Base-by-base conservation (phyloP, 192 early-diverging fungal species). In the Thoreauomyces humboldtii region DNA sequence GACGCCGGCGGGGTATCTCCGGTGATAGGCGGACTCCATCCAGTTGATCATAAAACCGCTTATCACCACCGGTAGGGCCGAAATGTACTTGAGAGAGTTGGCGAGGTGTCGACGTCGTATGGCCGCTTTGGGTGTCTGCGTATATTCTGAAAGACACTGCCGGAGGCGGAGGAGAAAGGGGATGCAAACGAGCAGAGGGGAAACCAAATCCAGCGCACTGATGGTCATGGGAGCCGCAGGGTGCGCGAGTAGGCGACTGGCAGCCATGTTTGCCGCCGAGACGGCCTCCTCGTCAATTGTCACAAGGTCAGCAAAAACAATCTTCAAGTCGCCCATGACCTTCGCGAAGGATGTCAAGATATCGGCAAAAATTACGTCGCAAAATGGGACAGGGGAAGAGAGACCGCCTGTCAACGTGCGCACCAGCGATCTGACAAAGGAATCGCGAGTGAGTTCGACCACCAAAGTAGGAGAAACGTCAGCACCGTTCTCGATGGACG, bases 321-420 rank as follows among this genome's bases (percentile, higher is more conserved):
- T 73, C 53, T 86, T 83, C 12, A 93, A 61, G 69, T 97, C 96
- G 11, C 91, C 90, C 57, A 96, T 78, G 19, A 94, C 89, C 45
- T 89, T 84, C 1, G 94, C 90, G 73, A 92, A 96, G 56, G 90
- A 92, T 0, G 95, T 98, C 74, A 98, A 67, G 29, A 98, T 91
- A 83, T 98, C 96, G 0, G 95, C 94, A 50, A 98, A 74, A 33
- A 98, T 87, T 27, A 95, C 82, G 62, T 98, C 96, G 59, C 73
- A 75, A 47, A 82, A 79, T 21, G 70, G 57, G 0, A 82, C 77
- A 1, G 63, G 24, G 19, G 74, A 74, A 15, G 32, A 3, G 6
- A 82, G 27, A 0, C 65, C 67, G 14, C 73, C 79, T 41, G 75
- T 59, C 22, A 69, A 70, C 24, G 65, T 77, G 11, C 78, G 63